These are phyloP conservation scores for Penicillium sp. DNA, from an alignment of 2,329 filamentous ascomycete genomes.

Conservation along the genomic window DNA sequence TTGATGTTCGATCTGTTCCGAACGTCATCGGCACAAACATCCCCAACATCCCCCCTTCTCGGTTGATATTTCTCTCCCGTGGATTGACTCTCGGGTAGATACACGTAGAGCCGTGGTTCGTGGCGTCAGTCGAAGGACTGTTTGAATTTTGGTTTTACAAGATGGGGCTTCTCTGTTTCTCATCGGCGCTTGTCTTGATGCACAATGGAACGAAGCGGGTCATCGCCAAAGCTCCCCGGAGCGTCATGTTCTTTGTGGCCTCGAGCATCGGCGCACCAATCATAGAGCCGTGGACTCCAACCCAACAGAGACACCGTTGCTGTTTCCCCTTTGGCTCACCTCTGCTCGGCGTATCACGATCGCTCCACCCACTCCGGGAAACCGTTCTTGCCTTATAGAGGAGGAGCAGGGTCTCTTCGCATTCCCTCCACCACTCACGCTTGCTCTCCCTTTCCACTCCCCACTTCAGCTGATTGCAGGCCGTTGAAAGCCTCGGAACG, in stretches of 20 bases:
- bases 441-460: conserved; percentile 2
- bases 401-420: not conserved
- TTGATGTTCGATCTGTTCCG: conserved; percentile 9
- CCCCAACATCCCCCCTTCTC: not conserved
- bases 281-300: too few species aligned
- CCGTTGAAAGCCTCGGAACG: too few species aligned
- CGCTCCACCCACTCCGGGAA: conserved; percentile 20
- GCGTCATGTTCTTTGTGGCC: conserved; percentile 3
- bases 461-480: too few species aligned
- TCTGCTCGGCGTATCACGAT: conserved; percentile 23
- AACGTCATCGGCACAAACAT: conserved; percentile 11
- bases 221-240: conserved; percentile 6
- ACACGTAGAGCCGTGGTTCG: too few species aligned
- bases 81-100: not conserved
- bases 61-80: not conserved
- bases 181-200: conserved; percentile 1
- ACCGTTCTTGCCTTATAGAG: conserved; percentile 3
- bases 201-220: not conserved
- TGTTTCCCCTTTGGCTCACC: conserved; percentile 3
- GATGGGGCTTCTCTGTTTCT: not conserved
- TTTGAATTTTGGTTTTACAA: too few species aligned
- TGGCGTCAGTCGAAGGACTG: too few species aligned
- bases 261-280: conserved; percentile 4
- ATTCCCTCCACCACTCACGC: conserved; percentile 1
- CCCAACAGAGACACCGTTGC: too few species aligned